A percentile compares a stretch with the other conserved stretches of the same genome.
These are phyloP conservation scores for Lactarius sanguifluus DNA, from an alignment of 768 basidiomycete genomes.

Conservation along the genomic window DNA sequence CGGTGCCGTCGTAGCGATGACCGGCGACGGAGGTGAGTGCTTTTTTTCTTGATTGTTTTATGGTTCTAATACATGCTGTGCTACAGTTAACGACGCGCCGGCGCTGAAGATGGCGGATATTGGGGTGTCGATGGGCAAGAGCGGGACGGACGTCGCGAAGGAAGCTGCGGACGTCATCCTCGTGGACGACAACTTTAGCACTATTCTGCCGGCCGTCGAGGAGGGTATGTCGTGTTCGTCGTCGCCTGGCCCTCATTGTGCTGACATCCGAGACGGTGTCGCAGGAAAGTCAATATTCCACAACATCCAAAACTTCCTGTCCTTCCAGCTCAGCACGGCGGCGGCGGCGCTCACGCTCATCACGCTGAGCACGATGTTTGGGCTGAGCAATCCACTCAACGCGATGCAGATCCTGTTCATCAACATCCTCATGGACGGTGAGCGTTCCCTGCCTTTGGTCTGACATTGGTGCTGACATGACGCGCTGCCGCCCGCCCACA, in stretches of 20 bases:
- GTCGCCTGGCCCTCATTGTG: neutral
- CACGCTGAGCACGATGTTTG: conserved; percentile 88
- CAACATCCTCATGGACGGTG: conserved; percentile 98
- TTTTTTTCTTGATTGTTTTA: conserved; percentile 12
- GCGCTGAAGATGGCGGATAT: conserved; percentile 98
- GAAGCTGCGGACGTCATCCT: conserved; percentile 97
- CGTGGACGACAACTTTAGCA: conserved; percentile 96
- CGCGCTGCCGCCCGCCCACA: conserved; percentile 36
- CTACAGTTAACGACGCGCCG: conserved; percentile 88
- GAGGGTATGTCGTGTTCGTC: conserved; percentile 57
- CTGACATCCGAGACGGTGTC: conserved; percentile 20
- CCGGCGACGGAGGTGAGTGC: conserved; percentile 85
- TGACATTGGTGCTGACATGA: neutral
- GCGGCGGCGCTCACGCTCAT: conserved; percentile 94
- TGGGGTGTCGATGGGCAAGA: conserved; percentile 96
- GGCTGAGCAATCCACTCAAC: conserved; percentile 89
- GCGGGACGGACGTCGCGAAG: conserved; percentile 98
- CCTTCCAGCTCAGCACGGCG: conserved; percentile 97
- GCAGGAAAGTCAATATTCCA: conserved; percentile 96
- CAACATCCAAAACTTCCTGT: conserved; percentile 97
- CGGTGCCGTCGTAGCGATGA: conserved; percentile 94
- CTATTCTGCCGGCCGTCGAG: conserved; percentile 91
- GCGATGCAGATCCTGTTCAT: conserved; percentile 99
- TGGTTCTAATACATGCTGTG: neutral
- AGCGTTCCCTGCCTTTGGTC: conserved; percentile 30